Base-by-base conservation (phyloP, 768 basidiomycete species). In the Rhodotorula graminis region DNA sequence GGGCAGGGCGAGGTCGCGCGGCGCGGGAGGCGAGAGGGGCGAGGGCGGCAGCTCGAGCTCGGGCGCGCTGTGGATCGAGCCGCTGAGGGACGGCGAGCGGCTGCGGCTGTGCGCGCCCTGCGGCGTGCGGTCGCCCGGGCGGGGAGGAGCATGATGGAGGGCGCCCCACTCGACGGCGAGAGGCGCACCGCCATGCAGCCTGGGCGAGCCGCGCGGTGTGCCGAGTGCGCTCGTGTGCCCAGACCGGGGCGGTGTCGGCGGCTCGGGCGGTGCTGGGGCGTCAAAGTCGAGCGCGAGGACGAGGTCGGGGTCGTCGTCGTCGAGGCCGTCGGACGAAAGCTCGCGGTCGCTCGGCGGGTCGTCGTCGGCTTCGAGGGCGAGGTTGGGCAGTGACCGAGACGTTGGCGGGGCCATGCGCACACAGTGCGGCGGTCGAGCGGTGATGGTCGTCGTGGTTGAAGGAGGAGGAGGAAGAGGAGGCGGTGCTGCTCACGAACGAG, bases 51-150 rank as follows among this genome's bases (percentile, higher is more conserved):
- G 33, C 8, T 64, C 33, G 25, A 72, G 33, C 33, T 72, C 71
- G 14, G 71, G 71, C 7, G 71, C 71, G 8, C 67, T 68, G 58
- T 72, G 71, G 42, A 72, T 72, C 29, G 71, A 72, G 44, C 44
- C 44, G 44, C 44, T 18, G 18, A 50, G 40, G 11, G 60, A 61
- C 19, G 18, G 4, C 40, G 19, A 4, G 31, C 66, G 59, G n/a
- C 25, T 12, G 0, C 42, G 15, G 27, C 3, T 56, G 29, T 50
- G 29, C 25, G 25, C 9, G 46, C 18, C 50, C 25, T 7, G 49
- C 37, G 37, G 37, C 37, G 37, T 37, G 37, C 37, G 37, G 37
- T 37, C 37, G 37, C 37, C 37, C 4, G 37, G 37, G 4, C 37
- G 37, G 37, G 37, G 37, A 37, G 37, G 37, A 4, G 37, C 5